A percentile compares a stretch with the other conserved stretches of the same genome.
Evolutionary conservation across 768 basidiomycete genomes (phyloP).

Genomic region (Mycena metata): DNA sequence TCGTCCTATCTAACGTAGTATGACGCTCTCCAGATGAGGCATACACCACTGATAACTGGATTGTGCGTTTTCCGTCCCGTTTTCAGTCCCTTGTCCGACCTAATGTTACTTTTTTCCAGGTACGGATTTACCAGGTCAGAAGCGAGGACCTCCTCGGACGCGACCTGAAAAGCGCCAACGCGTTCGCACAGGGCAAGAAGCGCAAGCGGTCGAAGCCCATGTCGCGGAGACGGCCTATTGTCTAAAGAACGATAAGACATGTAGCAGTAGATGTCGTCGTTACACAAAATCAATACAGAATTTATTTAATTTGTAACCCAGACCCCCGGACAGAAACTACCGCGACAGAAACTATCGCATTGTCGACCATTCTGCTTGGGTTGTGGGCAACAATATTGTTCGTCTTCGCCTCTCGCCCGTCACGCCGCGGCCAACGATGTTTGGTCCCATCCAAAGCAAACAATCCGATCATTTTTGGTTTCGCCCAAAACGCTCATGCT

Average conservation of each 20-base stretch:
- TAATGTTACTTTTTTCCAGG: too few relatives aligned
- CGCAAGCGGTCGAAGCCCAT: constrained; percentile 84
- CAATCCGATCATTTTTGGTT: constrained; percentile 1
- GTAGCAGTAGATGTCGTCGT: too few relatives aligned
- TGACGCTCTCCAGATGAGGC: constrained; percentile 77
- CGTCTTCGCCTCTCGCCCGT: too few relatives aligned
- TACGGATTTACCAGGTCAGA: constrained; percentile 95
- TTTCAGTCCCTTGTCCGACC: too few relatives aligned
- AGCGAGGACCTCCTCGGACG: constrained; percentile 93
- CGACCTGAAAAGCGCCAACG: constrained; percentile 88
- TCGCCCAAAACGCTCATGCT: constrained; percentile 11
- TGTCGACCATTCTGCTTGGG: too few relatives aligned
- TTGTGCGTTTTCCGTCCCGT: too few relatives aligned
- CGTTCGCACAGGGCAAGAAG: constrained; percentile 90
- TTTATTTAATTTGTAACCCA: constrained; percentile 35
- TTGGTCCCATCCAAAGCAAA: constrained; percentile 10
- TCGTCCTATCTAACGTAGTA: constrained; percentile 6
- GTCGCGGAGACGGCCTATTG: constrained; percentile 68
- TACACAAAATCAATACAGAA: constrained; percentile 31
- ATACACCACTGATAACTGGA: constrained; percentile 99
- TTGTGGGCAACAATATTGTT: too few relatives aligned
- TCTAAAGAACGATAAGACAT: constrained; percentile 40
- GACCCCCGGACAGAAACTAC: too few relatives aligned
- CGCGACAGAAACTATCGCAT: too few relatives aligned
- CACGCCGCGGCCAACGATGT: too few relatives aligned